Base-by-base conservation (phyloP, 1,284 basidiomycete species). In the Leccinum ponderosum region DNA sequence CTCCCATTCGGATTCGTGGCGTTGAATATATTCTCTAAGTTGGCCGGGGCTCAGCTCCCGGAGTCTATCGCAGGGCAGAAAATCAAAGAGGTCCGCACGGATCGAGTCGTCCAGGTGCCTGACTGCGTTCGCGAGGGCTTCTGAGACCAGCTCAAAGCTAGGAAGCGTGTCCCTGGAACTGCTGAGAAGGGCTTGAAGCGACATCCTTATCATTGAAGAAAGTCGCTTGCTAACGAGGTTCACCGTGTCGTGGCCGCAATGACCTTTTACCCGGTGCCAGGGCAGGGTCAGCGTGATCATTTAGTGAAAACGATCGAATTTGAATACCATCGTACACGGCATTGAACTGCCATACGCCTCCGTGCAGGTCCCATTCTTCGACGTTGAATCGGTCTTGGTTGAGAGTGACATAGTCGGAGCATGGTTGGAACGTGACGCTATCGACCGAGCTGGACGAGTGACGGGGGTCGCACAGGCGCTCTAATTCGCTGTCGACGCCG, bases 361-460 rank as follows among this genome's bases (percentile, higher is more conserved):
- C 79, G 7, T 74, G 69, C n/a, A 87, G 66, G 54, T 75, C 68
- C 87, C 86, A 88, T 60, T 83, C 76, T 61, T 86, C 77, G 42
- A 83, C 69, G 57, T 76, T 76, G 65, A 78, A 80, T 31, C 87
- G 81, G 71, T 89, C 87, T 70, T 89, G 82, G 55, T 76, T 81
- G 58, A 76, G 75, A 47, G 73, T 70, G 53, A 81, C 78, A 59
- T 81, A 80, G 44, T 81, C 73, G 12, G 77, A 75, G 65, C 84
- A 87, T 4, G 87, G 87, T 65, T 89, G 87, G 65, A 89, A 85
- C 7, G 80, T 78, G 64, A 86, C 76, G 59, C 75, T 76, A 68
- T 86, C 82, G 51, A 80, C 75, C n/a, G 68, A 69, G 47, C 76
- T 78, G 63, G 74, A 70, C 5, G 76, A 74, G 58, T 29, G 29